A percentile compares a stretch with the other conserved stretches of the same genome.
phyloP scores from a whole-genome alignment of 2,329 filamentous ascomycete species.

The Pezicula radicicola region DNA sequence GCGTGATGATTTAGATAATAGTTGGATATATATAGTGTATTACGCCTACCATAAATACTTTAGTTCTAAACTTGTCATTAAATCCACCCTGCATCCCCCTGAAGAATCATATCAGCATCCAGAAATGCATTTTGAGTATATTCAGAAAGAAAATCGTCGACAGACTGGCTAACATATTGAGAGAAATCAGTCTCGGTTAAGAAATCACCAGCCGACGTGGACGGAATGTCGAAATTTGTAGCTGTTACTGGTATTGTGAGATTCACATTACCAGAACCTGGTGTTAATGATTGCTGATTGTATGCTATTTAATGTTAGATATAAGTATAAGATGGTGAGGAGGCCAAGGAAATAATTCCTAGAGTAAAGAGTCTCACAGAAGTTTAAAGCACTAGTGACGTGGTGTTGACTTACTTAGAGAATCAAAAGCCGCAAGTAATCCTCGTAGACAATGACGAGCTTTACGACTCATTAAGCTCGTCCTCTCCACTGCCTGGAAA shows the following conservation, averaged over 20 bases:
- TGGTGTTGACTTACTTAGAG: background rate
- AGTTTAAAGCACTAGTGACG: background rate
- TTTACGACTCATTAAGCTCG: constrained; percentile 17
- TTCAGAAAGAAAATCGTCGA: background rate
- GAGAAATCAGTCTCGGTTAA: background rate
- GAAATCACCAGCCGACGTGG: background rate
- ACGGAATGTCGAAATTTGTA: too few species aligned
- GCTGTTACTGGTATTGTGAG: background rate
- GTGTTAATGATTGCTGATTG: background rate
- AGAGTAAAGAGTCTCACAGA: background rate
- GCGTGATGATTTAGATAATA: too few species aligned
- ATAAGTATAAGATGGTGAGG: background rate
- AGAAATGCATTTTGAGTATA: background rate
- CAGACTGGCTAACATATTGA: background rate
- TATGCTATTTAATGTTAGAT: background rate
- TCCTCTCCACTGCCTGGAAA: constrained; percentile 6
- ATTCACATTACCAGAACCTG: background rate
- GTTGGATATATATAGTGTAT: too few species aligned
- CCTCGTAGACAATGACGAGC: constrained; percentile 10
- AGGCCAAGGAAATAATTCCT: background rate
- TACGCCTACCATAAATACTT: too few species aligned
- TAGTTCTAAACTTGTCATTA: too few species aligned
- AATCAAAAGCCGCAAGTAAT: background rate
- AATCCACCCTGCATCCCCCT: too few species aligned
- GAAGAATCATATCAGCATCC: background rate